Evolutionary conservation across 2,329 filamentous ascomycete species (phyloP).

Genomic region (Exserohilum turcica): DNA sequence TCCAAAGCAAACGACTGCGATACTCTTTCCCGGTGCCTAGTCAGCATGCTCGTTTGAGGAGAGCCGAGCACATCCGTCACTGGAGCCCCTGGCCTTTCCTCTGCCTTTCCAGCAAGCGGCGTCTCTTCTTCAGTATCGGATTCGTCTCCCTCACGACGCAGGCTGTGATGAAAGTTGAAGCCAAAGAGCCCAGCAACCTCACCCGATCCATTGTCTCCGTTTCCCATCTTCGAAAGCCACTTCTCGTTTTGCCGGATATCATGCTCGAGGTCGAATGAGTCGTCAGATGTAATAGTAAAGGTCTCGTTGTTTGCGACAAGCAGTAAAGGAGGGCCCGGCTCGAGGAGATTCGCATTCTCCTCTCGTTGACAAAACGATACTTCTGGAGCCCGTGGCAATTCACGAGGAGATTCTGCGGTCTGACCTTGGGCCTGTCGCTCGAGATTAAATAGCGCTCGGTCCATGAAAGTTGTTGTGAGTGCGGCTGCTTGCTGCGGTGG

Average conservation of each 20-base stretch:
- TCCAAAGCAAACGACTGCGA: not conserved
- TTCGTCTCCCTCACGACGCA: not conserved
- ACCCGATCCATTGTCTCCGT: not conserved
- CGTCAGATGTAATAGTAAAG: conserved; percentile 8
- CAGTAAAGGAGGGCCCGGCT: not conserved
- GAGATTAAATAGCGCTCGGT: not conserved
- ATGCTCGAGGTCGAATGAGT: conserved; percentile 2
- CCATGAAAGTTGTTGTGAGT: not conserved
- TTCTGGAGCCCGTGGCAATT: not conserved
- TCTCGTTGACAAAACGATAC: not conserved
- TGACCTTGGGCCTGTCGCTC: not conserved
- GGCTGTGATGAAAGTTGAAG: conserved; percentile 8
- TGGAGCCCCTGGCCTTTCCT: not conserved
- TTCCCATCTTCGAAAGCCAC: conserved; percentile 2
- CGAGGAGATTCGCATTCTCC: not conserved
- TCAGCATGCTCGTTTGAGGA: no score
- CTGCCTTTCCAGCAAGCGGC: not conserved
- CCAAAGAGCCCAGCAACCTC: conserved; percentile 8
- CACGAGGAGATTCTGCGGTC: not conserved
- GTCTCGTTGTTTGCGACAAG: not conserved
- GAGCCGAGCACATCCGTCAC: not conserved
- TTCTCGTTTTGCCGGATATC: conserved; percentile 11
- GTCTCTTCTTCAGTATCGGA: not conserved
- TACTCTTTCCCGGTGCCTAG: not conserved
- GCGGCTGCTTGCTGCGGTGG: not conserved